Percentiles rank a stretch among this genome's conserved stretches.
These are phyloP conservation scores for Climacium dendroides DNA, from an alignment of 225 moss, liverwort and hornwort species.

Conservation along the genomic window DNA sequence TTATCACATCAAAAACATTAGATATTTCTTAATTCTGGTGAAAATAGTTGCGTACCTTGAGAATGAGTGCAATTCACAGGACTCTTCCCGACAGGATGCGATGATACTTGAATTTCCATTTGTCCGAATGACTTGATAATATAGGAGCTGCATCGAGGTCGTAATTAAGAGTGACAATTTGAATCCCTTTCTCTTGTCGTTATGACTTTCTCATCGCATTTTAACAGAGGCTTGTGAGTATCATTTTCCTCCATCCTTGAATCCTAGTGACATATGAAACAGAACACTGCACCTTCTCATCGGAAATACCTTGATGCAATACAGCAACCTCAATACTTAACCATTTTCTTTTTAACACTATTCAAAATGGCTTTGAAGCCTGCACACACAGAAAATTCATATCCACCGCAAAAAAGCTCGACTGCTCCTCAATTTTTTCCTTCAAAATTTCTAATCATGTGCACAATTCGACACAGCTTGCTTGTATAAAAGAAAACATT, in stretches of 20 bases:
- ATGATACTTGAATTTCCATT: slow-evolving; percentile 25
- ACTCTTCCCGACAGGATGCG: neutral
- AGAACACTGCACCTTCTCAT: neutral
- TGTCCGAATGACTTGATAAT: neutral
- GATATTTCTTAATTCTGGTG: neutral
- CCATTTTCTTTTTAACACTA: neutral
- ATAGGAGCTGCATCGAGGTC: neutral
- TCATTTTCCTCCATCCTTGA: neutral
- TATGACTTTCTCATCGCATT: neutral
- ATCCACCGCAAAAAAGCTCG: neutral
- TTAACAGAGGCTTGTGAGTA: neutral
- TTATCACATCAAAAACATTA: neutral
- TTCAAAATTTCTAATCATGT: neutral
- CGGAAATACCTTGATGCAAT: neutral
- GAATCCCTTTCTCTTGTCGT: neutral
- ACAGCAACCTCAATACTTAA: neutral
- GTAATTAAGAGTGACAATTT: neutral
- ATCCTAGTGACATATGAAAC: neutral
- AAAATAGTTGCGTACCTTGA: neutral
- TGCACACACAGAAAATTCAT: neutral
- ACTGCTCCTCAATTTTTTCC: neutral
- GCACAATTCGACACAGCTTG: neutral
- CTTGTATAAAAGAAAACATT: neutral
- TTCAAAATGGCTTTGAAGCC: neutral
- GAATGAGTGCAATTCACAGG: slow-evolving; percentile 7